Conservation (phyloP, 1,284 basidiomycete genomes). For the Caloboletus inedulis region DNA sequence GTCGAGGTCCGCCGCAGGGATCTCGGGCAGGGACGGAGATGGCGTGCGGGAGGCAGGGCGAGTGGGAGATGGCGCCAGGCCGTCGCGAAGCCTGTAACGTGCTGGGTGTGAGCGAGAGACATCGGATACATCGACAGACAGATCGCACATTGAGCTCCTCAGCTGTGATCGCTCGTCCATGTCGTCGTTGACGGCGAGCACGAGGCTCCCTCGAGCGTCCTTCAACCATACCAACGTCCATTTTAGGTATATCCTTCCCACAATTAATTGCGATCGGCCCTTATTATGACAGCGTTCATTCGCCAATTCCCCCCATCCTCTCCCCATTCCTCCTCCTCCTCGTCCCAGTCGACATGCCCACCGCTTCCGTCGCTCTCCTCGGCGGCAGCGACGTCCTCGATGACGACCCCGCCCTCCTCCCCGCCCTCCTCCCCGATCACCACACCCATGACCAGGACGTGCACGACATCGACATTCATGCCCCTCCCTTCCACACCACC, state of each 20-base stretch:
- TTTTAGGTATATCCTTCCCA: slow-evolving; percentile 26
- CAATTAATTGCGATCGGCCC: slow-evolving; percentile 26
- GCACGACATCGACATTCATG: slow-evolving; percentile 34
- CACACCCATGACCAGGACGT: slow-evolving; percentile 27
- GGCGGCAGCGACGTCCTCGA: slow-evolving; percentile 22
- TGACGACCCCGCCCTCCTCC: slow-evolving; percentile 10
- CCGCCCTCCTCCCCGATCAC: slow-evolving; percentile 22
- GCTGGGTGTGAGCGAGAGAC: slow-evolving; percentile 20
- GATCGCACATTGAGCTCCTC: slow-evolving; percentile 24
- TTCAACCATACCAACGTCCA: background rate
- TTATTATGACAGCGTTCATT: slow-evolving; percentile 32
- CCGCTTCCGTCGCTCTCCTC: slow-evolving; percentile 14
- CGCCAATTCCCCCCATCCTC: slow-evolving; percentile 19
- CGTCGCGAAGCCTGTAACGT: slow-evolving; percentile 19
- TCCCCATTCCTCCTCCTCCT: slow-evolving; percentile 2
- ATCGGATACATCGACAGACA: slow-evolving; percentile 2
- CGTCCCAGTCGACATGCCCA: slow-evolving; percentile 22
- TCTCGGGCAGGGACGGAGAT: slow-evolving; percentile 49
- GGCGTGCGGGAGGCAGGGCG: slow-evolving; percentile 24
- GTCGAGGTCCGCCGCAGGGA: slow-evolving; percentile 49
- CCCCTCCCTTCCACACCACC: slow-evolving; percentile 18
- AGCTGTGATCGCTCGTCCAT: slow-evolving; percentile 28
- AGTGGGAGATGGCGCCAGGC: slow-evolving; percentile 19
- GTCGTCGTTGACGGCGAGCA: slow-evolving; percentile 27
- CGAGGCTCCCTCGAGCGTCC: slow-evolving; percentile 18